A percentile compares a stretch with the other conserved stretches of the same genome.
Conservation (phyloP, 495 filamentous ascomycete genomes). For the Penicillium pulvis region DNA sequence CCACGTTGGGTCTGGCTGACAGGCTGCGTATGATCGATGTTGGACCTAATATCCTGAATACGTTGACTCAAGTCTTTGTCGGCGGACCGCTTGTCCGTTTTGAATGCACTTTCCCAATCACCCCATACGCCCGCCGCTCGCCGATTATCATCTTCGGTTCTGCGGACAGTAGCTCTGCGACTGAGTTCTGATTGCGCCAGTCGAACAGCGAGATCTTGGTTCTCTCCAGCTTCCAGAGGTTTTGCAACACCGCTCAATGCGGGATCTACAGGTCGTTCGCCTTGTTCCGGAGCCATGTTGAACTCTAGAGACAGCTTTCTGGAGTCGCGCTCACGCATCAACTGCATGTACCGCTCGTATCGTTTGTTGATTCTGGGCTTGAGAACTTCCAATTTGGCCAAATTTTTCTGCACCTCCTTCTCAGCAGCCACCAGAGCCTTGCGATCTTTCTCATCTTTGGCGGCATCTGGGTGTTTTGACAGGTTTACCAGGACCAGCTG, state of each 20-base stretch:
- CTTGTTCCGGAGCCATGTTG: slow-evolving; percentile 15
- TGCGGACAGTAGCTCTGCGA: slow-evolving; percentile 62
- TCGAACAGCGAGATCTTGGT: slow-evolving; percentile 76
- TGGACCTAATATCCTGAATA: slow-evolving; percentile 46
- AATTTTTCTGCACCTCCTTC: slow-evolving; percentile 54
- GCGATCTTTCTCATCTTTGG: slow-evolving; percentile 48
- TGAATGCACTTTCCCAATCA: slow-evolving; percentile 52
- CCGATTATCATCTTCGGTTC: slow-evolving; percentile 52
- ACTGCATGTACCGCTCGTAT: slow-evolving; percentile 59
- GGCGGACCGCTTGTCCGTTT: slow-evolving; percentile 29
- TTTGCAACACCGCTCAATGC: slow-evolving; percentile 44
- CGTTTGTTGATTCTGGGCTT: slow-evolving; percentile 69
- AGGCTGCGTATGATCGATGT: slow-evolving; percentile 33
- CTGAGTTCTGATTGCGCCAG: slow-evolving; percentile 73
- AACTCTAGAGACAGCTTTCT: slow-evolving; percentile 29
- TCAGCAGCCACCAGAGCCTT: slow-evolving; percentile 50
- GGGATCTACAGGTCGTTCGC: slow-evolving; percentile 34
- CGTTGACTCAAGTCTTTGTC: slow-evolving; percentile 48
- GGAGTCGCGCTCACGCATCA: slow-evolving; percentile 52
- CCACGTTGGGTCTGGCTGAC: slow-evolving; percentile 8
- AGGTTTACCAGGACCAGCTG: slow-evolving; percentile 66
- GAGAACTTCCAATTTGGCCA: slow-evolving; percentile 62
- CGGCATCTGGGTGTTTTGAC: slow-evolving; percentile 57
- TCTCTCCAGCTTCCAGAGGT: slow-evolving; percentile 67
- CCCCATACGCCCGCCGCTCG: slow-evolving; percentile 67